Evolutionary conservation across 176 grass and related monocot genomes (phyloP), one percentile per base, ranked within the genome.

Genomic region (Zoysia japonica): DNA sequence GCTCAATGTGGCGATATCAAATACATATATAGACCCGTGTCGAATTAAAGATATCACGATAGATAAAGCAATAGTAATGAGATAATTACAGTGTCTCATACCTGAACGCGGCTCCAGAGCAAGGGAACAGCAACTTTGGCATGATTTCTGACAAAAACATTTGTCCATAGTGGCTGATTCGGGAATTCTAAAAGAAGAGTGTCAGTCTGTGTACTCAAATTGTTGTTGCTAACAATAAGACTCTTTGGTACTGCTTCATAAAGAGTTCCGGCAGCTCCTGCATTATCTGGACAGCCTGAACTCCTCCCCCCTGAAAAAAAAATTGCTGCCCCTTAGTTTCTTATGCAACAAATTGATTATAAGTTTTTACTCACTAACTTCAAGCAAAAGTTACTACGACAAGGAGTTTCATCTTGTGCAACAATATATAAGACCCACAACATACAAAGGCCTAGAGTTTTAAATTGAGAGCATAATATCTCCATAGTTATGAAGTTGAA

Each of bases 61-160:
- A 3, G 6, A 41, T 80, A 59, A 48, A 65, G 59, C 5, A 43
- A 40, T 60, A 76, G 66, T 15, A 51, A 78, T 3, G 63, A 74
- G 59, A 89, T 11, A 51, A 76, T 50, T 59, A 6, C 42, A 88
- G 72, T 68, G 67, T 48, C 2, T 4, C 13, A 16, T 82, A 99
- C 96, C 96, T 99, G 96, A 80, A 99, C 96, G 16, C 96, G 96
- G 76, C 96, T 99, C 96, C 96, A 99, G 44, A 90, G 90, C 86
- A 99, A 91, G 59, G 96, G 96, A 69, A 99, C 90, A 68, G 87
- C 92, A 66, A 92, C 96, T 91, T 93, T 99, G 43, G 96, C 96
- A 76, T 86, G 82, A 87, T 90, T 99, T 68, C 28, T 93, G 38
- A 99, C 85, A 89, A 93, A 93, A 89, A 99, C 96, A 86, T 99